Base-by-base conservation (phyloP, 2,329 filamentous ascomycete genomes). In the Aspergillus piperis region DNA sequence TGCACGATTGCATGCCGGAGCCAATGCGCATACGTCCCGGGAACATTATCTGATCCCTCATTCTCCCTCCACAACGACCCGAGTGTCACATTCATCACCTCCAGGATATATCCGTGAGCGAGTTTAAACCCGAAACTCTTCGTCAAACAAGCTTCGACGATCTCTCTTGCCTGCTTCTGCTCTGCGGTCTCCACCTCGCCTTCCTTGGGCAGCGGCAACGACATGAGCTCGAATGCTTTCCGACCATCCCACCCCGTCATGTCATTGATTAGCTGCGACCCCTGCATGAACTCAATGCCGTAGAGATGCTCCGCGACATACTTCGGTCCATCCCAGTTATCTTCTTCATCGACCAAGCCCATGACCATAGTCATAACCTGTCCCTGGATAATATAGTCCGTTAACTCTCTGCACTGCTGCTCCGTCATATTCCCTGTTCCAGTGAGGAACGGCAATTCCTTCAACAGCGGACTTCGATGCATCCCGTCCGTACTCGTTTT, bases 191-290 rank as follows among this genome's bases (percentile, higher is more conserved):
- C 55, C n/a, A 2, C 55, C 47, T 51, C 55, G n/a, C 55, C 55
- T 13, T 38, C 47, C 21, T 13, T 15, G 2, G 55, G 55, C 36
- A 57, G 10, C 19, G 55, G 19, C 13, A 57, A 47, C 8, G 47
- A 57, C 47, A 57, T 57, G 47, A 57, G 38, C 11, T 57, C 55
- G n/a, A 57, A 57, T n/a, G 55, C 55, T 11, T 51, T 51, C n/a
- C 23, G 30, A 2, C 55, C 55, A 42, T 57, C 30, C 55, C 55
- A 57, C 5, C n/a, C 15, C 8, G 55, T 57, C 13, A 57, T 49
- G 5, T 32, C 47, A 17, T 57, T 57, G 15, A 57, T 51, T 13
- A 57, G 23, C 36, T 57, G 55, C 21, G 55, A 57, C 5, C 55
- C 55, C 8, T 39, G 44, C 55, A 57, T 57, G 21, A 50, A 57